Percentiles rank a stretch among this genome's conserved stretches.
Conservation (phyloP, 116 monocot species). For the Zostera marina region DNA sequence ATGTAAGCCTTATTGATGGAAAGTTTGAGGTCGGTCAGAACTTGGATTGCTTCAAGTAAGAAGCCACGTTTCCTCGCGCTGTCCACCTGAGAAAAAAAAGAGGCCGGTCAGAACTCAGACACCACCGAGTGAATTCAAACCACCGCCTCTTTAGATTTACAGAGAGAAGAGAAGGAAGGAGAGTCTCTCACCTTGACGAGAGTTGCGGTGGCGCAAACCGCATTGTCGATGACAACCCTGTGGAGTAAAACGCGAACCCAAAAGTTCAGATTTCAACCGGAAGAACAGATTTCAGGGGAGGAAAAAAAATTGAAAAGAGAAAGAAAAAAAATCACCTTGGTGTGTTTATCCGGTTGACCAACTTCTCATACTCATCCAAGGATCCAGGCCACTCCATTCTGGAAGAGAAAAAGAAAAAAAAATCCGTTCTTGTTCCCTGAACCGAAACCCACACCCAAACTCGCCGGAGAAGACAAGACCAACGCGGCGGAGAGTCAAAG, state of each 20-base stretch:
- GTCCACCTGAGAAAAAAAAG: constrained; percentile 23
- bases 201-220: constrained; percentile 43
- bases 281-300: background rate
- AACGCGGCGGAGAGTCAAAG: too few species aligned
- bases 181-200: constrained; percentile 26
- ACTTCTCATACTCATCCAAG: constrained; percentile 70
- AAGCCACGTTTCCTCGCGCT: constrained; percentile 49
- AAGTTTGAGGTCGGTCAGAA: constrained; percentile 50
- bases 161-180: background rate
- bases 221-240: constrained; percentile 86
- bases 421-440: background rate
- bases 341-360: constrained; percentile 52
- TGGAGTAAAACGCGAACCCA: background rate
- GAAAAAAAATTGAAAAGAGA: background rate
- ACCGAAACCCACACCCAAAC: background rate
- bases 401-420: too few species aligned
- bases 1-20: constrained; percentile 64
- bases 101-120: too few species aligned
- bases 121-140: background rate
- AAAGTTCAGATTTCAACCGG: background rate
- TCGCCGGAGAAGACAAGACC: background rate
- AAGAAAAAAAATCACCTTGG: constrained; percentile 27
- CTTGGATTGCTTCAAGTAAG: constrained; percentile 49
- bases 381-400: constrained; percentile 31
- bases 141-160: background rate